A percentile compares a stretch with the other conserved stretches of the same genome.
These are phyloP conservation scores for Fusarium sp. DNA, from an alignment of 2,329 filamentous ascomycete genomes.

Conservation along the genomic window DNA sequence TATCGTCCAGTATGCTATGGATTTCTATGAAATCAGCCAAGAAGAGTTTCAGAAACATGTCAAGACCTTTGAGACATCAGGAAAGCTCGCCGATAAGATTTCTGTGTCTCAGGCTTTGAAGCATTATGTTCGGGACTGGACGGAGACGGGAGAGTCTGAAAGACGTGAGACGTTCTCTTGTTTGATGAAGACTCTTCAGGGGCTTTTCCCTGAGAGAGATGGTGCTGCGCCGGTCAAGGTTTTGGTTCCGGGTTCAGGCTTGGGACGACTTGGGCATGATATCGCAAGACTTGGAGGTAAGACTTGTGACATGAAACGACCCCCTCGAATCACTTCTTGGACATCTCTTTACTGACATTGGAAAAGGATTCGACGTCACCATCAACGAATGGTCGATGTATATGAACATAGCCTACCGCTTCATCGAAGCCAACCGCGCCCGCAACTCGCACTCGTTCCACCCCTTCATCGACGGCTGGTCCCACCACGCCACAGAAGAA, in stretches of 20 bases:
- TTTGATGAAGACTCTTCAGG: constrained; percentile 53
- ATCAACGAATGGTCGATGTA: constrained; percentile 71
- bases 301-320: background rate
- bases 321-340: background rate
- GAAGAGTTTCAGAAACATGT: constrained; percentile 61
- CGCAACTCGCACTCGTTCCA: constrained; percentile 54
- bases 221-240: constrained; percentile 51
- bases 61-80: constrained; percentile 54
- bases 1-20: constrained; percentile 60
- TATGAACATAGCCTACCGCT: constrained; percentile 68
- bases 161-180: constrained; percentile 59
- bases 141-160: constrained; percentile 61
- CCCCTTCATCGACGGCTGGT: constrained; percentile 69
- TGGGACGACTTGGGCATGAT: constrained; percentile 67
- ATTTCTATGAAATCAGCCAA: constrained; percentile 61
- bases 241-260: constrained; percentile 66
- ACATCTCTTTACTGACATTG: background rate
- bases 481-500: constrained; percentile 63
- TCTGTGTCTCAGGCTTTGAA: constrained; percentile 67
- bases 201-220: constrained; percentile 50
- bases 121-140: constrained; percentile 71
- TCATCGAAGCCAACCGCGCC: constrained; percentile 55
- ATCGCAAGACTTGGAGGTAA: constrained; percentile 59
- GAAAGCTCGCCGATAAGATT: constrained; percentile 59
- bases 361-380: constrained; percentile 63